Base-by-base conservation (phyloP, 306 rosid genomes). In the Nissolia schottii region DNA sequence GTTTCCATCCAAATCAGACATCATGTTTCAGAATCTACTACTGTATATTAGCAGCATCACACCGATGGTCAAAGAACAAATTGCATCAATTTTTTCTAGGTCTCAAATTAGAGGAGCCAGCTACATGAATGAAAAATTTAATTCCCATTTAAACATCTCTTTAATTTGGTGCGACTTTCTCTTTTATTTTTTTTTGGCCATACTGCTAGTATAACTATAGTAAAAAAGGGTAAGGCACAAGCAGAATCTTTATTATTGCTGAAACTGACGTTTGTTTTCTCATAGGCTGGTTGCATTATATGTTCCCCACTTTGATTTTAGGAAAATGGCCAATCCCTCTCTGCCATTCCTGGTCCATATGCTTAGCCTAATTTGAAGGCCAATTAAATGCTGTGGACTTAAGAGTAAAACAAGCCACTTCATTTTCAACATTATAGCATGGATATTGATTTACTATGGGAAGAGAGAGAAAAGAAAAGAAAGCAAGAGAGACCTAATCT, bases 311-410 rank as follows among this genome's bases (percentile, higher is more conserved):
- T 46, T 53, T n/a, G 61, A 16, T 58, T 75, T 79, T 10, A 27
- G 45, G 80, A 29, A 57, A 67, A 20, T 24, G 71, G 71, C 18
- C 68, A 68, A 29, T 32, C 27, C 63, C 64, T 76, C 70, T 78
- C 61, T 62, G 46, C 29, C 75, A 48, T 82, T 49, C 69, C 68
- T 71, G 89, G 80, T 57, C 70, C 70, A 67, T 59, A 23, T 71
- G 76, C 73, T 56, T 64, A 60, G 82, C 87, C 92, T 85, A 82
- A 87, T 75, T 71, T 85, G 83, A 75, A 82, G 84, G 92, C 87
- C 65, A 68, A 70, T 62, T 87, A 82, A 87, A 85, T 87, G 86
- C 86, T 63, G 62, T 75, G 86, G 87, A 78, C 82, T 73, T 54
- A 34, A n/a, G 18, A 34, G 55, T 68, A 59, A n/a, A 74, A 81